These are phyloP conservation scores for Odonthalia washingtoniensis DNA, from an alignment of 31 red algal genomes.

Conservation along the genomic window DNA sequence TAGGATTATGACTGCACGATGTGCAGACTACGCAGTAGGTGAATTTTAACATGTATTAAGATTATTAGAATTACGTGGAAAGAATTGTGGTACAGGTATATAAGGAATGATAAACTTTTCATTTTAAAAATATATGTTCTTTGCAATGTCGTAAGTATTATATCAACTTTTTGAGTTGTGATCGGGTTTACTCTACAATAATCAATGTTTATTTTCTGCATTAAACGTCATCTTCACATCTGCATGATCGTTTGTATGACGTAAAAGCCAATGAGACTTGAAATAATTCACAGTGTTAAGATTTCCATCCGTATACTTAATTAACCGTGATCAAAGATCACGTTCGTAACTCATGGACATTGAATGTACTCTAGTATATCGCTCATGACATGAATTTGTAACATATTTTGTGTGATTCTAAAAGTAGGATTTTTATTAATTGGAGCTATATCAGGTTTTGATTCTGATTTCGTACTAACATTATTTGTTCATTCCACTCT, in stretches of 20 bases:
- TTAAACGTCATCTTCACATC: conserved; percentile 92
- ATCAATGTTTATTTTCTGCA: conserved; percentile 78
- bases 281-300: conserved; percentile 61
- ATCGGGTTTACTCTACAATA: conserved; percentile 81
- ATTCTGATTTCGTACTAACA: conserved; percentile 61
- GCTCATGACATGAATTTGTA: conserved; percentile 78
- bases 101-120: conserved; percentile 85
- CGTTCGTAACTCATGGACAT: conserved; percentile 61
- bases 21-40: conserved; percentile 84
- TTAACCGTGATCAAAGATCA: conserved; percentile 67
- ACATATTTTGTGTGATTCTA: conserved; percentile 75
- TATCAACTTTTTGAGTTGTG: conserved; percentile 80
- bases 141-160: conserved; percentile 78
- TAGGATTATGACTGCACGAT: conserved; percentile 78
- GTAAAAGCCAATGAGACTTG: conserved; percentile 84
- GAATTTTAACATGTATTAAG: conserved; percentile 86
- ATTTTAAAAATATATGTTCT: conserved; percentile 95
- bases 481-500: conserved; percentile 69
- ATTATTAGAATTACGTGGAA: conserved; percentile 78
- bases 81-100: conserved; percentile 76
- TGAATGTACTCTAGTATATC: conserved; percentile 78
- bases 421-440: conserved; percentile 68
- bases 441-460: conserved; percentile 52
- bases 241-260: conserved; percentile 77
- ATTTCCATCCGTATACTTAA: conserved; percentile 78